Evolutionary conservation across 2,329 filamentous ascomycete genomes (phyloP), one percentile per base, ranked within the genome.

Genomic region (Aspergillus felis): DNA sequence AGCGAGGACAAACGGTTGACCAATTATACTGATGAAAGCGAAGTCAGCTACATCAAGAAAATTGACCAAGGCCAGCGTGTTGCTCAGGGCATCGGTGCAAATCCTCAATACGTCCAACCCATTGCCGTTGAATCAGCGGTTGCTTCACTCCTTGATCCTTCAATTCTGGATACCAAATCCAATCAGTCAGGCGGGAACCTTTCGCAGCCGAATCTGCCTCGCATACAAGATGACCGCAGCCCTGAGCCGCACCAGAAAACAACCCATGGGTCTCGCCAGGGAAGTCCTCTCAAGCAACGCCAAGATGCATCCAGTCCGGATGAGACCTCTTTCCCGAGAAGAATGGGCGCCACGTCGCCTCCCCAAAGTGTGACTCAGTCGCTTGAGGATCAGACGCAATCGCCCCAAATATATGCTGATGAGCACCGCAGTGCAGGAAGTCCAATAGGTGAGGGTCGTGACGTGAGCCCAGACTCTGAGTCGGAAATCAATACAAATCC

Each of bases 61-160:
- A 77, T 85, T 48, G 79, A 84, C 32, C 81, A 86, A 24, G 87
- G 86, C 32, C 89, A 90, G 65, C 84, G 90, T 56, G 85, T 96
- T 27, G 85, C 84, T 29, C 85, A 84, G 22, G 88, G 84, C 27
- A 84, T 84, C 50, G 89, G 83, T 46, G 86, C 87, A 10, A 96
- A 90, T 64, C 88, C 91, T 1, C 82, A 90, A 63, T 88, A 91
- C 68, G 82, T 95, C 3, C 86, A 92, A 65, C 87, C 85, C 1
- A 70, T 86, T 35, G 91, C 84, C 2, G 87, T 96, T 0, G 92
- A 97, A 73, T 97, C 92, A 14, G 90, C 89, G 9, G 92, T 97
- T 10, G 93, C 93, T 7, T 97, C 92, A 17, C 79, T 97, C 6
- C 88, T 94, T 65, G 91, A 92, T 20, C 93, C 91, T 0, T 95